Base-by-base conservation (phyloP, 768 basidiomycete species). In the Termitomyces sp. region DNA sequence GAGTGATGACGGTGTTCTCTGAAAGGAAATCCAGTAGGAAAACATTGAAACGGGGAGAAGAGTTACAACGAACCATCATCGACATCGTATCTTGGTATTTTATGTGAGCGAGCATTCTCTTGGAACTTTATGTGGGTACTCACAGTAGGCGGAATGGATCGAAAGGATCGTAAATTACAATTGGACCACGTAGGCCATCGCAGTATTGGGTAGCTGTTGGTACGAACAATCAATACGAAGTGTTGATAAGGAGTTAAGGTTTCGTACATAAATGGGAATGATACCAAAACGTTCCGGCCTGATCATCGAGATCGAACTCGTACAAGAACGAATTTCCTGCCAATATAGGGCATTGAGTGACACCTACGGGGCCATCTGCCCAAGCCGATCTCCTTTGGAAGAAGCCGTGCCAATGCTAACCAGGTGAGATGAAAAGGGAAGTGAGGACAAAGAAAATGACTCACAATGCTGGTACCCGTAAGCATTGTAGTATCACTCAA, bases 391-490 rank as follows among this genome's bases (percentile, higher is more conserved):
- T 48, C 32, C 34, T 50, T 20, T 59, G 57, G 8, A 59, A 50
- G 31, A 59, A 40, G 38, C 57, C 57, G n/a, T 59, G 57, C 57
- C 57, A 59, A 32, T 59, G 57, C 57, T 59, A 31, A 59, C 36
- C 7, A 10, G 25, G 25, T 49, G 11, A 50, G 49, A 25, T 42
- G 25, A 17, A 12, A 40, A 49, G 25, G 8, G 11, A 25, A 8
- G 3, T 14, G 5, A n/a, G 20, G 14, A 6, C 3, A 36, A 3
- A 14, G 0, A 20, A 10, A 11, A n/a, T 9, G 31, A 32, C 57
- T 40, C 37, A 59, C 57, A 20, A 59, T 59, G 7, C 57, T 59
- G 14, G 57, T 59, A 34, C 36, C 34, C 8, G 57, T 59, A 20
- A 40, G 38, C 57, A 59, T 59, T 29, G 57, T 59, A 1, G 48